Conservation (phyloP, 2,329 filamentous ascomycete species). For the Aspergillus carbonarius region DNA sequence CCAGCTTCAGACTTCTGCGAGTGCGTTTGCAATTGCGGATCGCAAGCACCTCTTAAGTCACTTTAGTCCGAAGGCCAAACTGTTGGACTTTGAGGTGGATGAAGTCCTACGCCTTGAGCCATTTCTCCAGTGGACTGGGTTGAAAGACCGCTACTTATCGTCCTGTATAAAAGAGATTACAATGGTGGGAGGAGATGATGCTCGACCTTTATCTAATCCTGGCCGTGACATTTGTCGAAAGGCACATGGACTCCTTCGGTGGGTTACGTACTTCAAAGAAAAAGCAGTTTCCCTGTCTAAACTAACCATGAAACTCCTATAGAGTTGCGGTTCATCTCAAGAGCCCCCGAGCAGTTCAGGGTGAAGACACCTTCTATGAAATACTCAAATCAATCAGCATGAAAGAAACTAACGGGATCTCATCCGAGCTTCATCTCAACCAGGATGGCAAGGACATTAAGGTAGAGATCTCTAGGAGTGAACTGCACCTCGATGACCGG, state of each 20-base stretch:
- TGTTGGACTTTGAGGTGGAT: conserved; percentile 10
- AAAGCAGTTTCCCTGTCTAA: too few species aligned
- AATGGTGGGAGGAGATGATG: background rate
- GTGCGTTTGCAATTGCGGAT: conserved; percentile 10
- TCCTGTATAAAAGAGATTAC: conserved; percentile 14
- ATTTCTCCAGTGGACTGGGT: conserved; percentile 8
- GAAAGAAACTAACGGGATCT: conserved; percentile 12
- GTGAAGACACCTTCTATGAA: conserved; percentile 9
- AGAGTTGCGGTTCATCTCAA: conserved; percentile 10
- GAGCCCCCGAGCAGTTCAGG: conserved; percentile 5
- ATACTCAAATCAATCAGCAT: conserved; percentile 4
- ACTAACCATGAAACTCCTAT: background rate
- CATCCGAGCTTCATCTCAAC: conserved; percentile 11
- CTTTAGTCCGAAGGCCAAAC: conserved; percentile 5
- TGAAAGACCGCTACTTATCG: conserved; percentile 11
- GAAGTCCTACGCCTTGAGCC: conserved; percentile 7
- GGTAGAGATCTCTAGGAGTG: conserved; percentile 6
- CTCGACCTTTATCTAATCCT: background rate
- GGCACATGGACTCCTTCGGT: conserved; percentile 14
- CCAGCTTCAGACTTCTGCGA: background rate
- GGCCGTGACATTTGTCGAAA: conserved; percentile 7
- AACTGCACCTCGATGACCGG: conserved; percentile 10
- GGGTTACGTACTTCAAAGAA: background rate
- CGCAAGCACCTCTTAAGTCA: conserved; percentile 9
- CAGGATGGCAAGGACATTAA: conserved; percentile 11